Percentiles rank a stretch among this genome's conserved stretches.
These are phyloP conservation scores for Shiraia bambusicola DNA, from an alignment of 2,329 filamentous ascomycete genomes.

Conservation along the genomic window DNA sequence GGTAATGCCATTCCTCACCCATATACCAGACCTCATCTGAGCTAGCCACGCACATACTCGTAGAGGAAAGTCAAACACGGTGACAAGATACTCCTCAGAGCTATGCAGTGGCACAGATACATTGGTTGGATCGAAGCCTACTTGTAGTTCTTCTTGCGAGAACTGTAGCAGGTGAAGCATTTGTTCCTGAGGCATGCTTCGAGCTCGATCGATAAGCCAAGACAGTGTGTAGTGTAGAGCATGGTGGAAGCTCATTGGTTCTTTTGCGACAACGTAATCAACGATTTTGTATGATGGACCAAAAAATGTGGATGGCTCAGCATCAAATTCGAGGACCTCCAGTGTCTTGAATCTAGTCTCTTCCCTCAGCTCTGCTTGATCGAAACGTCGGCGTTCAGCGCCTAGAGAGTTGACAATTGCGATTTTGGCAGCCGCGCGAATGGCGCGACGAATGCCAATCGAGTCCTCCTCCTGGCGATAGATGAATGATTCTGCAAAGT, in stretches of 20 bases:
- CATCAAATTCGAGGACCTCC: slow-evolving; percentile 77
- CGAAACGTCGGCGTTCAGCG: slow-evolving; percentile 82
- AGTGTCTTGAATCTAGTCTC: slow-evolving; percentile 80
- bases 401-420: slow-evolving; percentile 89
- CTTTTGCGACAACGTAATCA: slow-evolving; percentile 82
- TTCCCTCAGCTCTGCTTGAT: slow-evolving; percentile 82
- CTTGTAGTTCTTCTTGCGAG: slow-evolving; percentile 67
- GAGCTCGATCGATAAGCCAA: slow-evolving; percentile 90
- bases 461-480: slow-evolving; percentile 66
- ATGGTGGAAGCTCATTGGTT: slow-evolving; percentile 96
- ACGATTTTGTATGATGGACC: slow-evolving; percentile 61
- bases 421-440: slow-evolving; percentile 73
- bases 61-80: slow-evolving; percentile 88
- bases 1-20: slow-evolving; percentile 97
- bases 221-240: slow-evolving; percentile 94
- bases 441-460: slow-evolving; percentile 67
- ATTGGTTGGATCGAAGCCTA: slow-evolving; percentile 61
- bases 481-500: slow-evolving; percentile 84
- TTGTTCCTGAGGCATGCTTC: slow-evolving; percentile 67
- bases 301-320: slow-evolving; percentile 29
- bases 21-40: slow-evolving; percentile 98
- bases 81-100: slow-evolving; percentile 78
- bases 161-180: slow-evolving; percentile 71
- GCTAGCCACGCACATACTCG: slow-evolving; percentile 94
- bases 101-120: slow-evolving; percentile 60